Evolutionary conservation across 2,329 filamentous ascomycete species (phyloP).

Genomic region (Cadophora luteo-olivacea): DNA sequence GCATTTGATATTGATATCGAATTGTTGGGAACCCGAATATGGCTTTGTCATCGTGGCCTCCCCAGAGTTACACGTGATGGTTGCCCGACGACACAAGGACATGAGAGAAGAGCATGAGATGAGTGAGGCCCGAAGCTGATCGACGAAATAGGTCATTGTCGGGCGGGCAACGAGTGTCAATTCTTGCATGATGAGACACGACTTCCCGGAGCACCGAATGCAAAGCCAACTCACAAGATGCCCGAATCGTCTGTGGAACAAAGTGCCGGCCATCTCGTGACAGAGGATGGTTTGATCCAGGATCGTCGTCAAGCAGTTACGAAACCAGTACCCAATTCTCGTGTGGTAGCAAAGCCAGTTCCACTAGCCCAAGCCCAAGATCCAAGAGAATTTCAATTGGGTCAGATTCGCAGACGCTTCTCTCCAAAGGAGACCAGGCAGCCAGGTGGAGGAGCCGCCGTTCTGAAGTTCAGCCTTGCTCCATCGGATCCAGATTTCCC

Average conservation of each 20-base stretch:
- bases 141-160: conserved; percentile 52
- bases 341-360: conserved; percentile 68
- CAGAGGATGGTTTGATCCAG: conserved; percentile 37
- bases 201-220: conserved; percentile 28
- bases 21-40: conserved; percentile 28
- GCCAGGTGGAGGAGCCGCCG: conserved; percentile 46
- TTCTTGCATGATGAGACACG: conserved; percentile 53
- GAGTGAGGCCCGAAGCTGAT: conserved; percentile 38
- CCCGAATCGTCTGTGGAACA: conserved; percentile 21
- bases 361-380: conserved; percentile 69
- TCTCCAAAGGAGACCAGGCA: conserved; percentile 52
- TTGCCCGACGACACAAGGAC: conserved; percentile 22
- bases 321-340: conserved; percentile 46
- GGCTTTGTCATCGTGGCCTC: conserved; percentile 32
- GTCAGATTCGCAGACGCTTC: conserved; percentile 74
- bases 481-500: conserved; percentile 87
- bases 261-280: conserved; percentile 21
- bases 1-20: conserved; percentile 26
- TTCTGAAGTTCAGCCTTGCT: conserved; percentile 67
- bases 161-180: conserved; percentile 56
- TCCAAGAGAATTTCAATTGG: conserved; percentile 76
- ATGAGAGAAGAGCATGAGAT: conserved; percentile 23
- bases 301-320: conserved; percentile 45
- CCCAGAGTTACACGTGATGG: conserved; percentile 39
- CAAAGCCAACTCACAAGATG: conserved; percentile 28